Conservation (phyloP, 2,329 filamentous ascomycete species). For the Teratosphaeria nubilosa region DNA sequence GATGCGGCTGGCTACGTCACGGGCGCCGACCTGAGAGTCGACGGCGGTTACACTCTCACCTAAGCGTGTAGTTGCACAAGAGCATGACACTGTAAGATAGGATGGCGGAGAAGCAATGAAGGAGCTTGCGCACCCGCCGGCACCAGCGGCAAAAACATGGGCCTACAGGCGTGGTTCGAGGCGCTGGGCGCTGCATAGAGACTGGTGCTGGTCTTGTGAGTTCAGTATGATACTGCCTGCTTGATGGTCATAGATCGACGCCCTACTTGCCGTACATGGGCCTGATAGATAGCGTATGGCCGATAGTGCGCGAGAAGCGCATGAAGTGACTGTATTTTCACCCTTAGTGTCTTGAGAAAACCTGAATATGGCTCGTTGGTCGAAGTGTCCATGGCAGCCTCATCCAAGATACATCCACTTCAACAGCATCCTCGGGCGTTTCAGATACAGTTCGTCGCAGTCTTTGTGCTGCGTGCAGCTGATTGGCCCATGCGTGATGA, state of each 20-base stretch:
- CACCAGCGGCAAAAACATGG: background rate
- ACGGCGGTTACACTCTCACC: slow-evolving; percentile 34
- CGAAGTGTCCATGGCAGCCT: background rate
- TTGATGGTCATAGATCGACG: background rate
- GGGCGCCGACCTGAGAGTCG: slow-evolving; percentile 35
- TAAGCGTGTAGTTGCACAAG: slow-evolving; percentile 9
- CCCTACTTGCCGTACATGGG: background rate
- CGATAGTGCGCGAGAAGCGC: background rate
- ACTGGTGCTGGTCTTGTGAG: background rate
- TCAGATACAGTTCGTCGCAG: background rate
- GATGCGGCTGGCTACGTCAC: slow-evolving; percentile 68
- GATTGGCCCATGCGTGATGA: background rate
- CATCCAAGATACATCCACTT: background rate
- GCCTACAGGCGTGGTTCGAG: background rate
- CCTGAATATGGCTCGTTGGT: background rate
- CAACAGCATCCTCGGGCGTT: background rate
- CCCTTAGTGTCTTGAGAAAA: background rate
- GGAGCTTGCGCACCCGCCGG: background rate
- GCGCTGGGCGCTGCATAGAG: background rate
- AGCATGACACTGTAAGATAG: background rate
- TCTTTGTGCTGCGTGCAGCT: background rate
- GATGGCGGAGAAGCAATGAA: background rate
- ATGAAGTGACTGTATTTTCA: background rate
- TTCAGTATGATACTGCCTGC: background rate
- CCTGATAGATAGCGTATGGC: background rate